Percentiles rank a stretch among this genome's conserved stretches.
Evolutionary conservation across 2,329 filamentous ascomycete genomes (phyloP).

Genomic region (Ceratocystis colombiana): DNA sequence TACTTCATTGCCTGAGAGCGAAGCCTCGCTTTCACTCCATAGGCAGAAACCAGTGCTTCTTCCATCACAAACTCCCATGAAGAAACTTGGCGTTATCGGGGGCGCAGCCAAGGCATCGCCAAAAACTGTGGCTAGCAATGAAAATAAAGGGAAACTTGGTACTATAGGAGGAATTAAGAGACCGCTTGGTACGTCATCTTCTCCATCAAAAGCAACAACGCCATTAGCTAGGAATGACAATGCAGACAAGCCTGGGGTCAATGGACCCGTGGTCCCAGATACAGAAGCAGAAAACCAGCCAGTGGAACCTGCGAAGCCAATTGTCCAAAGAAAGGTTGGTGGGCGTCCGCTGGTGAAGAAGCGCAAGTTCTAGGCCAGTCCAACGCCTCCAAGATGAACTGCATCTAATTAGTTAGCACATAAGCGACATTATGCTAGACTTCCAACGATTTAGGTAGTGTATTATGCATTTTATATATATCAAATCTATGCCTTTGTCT

Average conservation of each 20-base stretch:
- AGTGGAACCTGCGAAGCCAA: background rate
- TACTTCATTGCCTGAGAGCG: constrained; percentile 10
- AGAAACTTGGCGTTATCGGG: background rate
- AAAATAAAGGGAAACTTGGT: background rate
- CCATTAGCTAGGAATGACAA: background rate
- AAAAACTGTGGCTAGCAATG: background rate
- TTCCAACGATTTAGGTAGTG: background rate
- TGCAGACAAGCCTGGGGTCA: too few species aligned
- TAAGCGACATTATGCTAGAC: background rate
- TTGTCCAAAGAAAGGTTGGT: constrained; percentile 16
- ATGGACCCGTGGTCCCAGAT: background rate
- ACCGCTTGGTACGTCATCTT: background rate
- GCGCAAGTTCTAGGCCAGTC: constrained; percentile 21
- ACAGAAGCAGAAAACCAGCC: background rate
- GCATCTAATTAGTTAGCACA: background rate
- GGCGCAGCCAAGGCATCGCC: background rate
- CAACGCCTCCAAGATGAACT: background rate
- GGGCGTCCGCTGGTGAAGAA: constrained; percentile 22
- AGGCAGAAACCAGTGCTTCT: background rate
- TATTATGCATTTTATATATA: background rate
- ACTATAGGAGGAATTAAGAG: background rate
- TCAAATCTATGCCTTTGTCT: background rate
- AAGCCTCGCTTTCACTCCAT: background rate
- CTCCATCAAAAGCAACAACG: background rate
- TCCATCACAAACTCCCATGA: background rate